Evolutionary conservation across 148 eudicot genomes (phyloP).

Genomic region (Fagopyrum homotropicum): DNA sequence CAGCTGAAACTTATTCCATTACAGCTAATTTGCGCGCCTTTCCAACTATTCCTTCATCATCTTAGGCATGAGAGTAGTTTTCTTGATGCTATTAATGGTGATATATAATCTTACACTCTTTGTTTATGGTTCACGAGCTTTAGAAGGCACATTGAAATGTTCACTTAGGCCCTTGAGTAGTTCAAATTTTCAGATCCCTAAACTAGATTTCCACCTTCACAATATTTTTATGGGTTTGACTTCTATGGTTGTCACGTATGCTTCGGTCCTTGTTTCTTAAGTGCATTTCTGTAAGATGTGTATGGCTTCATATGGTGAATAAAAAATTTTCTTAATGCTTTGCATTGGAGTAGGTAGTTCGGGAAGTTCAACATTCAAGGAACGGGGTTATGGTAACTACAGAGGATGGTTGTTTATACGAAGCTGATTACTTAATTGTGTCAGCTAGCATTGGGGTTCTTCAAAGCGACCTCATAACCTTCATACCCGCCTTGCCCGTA

Average conservation of each 20-base stretch:
- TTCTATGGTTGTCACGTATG: slow-evolving; percentile 4
- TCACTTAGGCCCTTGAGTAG: background rate
- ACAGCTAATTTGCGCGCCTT: background rate
- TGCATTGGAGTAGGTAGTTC: slow-evolving; percentile 48
- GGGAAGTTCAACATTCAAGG: slow-evolving; percentile 75
- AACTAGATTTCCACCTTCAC: background rate
- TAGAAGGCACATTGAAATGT: background rate
- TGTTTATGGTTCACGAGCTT: background rate
- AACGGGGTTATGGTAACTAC: slow-evolving; percentile 57
- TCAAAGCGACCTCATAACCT: slow-evolving; percentile 77
- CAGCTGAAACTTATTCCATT: background rate
- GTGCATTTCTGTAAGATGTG: background rate
- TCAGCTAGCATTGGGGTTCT: slow-evolving; percentile 90
- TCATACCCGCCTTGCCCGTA: slow-evolving; percentile 82
- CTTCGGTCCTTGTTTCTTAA: slow-evolving; percentile 4
- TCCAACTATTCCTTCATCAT: background rate
- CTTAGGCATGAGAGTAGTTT: background rate
- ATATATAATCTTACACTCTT: background rate
- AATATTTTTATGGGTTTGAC: slow-evolving; percentile 1
- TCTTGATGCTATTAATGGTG: background rate
- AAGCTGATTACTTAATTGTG: slow-evolving; percentile 70
- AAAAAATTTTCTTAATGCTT: slow-evolving; percentile 1
- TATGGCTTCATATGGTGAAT: background rate
- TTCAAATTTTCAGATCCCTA: background rate
- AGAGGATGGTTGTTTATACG: slow-evolving; percentile 73